Conservation (phyloP, 768 basidiomycete genomes). For the Chiua virens region DNA sequence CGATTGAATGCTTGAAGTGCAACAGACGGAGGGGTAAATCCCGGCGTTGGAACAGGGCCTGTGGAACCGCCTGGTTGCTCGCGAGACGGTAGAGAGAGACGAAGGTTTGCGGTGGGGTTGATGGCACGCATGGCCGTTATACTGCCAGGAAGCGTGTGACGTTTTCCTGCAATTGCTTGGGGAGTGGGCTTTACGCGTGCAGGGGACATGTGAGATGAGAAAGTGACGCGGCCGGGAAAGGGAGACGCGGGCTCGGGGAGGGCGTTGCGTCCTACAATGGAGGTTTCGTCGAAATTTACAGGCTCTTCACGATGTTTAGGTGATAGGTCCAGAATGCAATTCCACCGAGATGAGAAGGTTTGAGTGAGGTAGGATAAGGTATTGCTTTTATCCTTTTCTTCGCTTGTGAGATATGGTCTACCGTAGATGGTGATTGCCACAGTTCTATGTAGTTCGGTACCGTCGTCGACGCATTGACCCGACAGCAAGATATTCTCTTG, state of each 20-base stretch:
- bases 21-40: conserved; percentile 36
- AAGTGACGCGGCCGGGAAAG: conserved; percentile 50
- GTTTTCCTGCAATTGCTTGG: conserved; percentile 55
- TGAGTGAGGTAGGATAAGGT: conserved; percentile 57
- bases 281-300: conserved; percentile 12
- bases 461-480: conserved; percentile 31
- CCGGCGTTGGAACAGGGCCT: conserved; percentile 2
- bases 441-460: conserved; percentile 61
- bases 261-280: conserved; percentile 33
- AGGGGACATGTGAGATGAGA: conserved; percentile 28
- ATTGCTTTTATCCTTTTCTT: conserved; percentile 16
- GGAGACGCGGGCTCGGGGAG: conserved; percentile 81
- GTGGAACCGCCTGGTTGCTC: conserved; percentile 23
- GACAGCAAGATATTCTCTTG: conserved; percentile 38
- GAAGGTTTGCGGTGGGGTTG: conserved; percentile 14
- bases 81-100: conserved; percentile 28
- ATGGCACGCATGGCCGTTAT: conserved; percentile 33
- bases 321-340: conserved; percentile 81
- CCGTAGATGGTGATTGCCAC: conserved; percentile 82
- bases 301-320: conserved; percentile 29
- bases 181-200: conserved; percentile 16
- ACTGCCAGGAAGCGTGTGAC: conserved; percentile 47
- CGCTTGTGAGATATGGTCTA: conserved; percentile 52
- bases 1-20: conserved; percentile 33
- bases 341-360: conserved; percentile 86